Percentiles rank a stretch among this genome's conserved stretches.
phyloP scores from a whole-genome alignment of 169 alveolate genomes.

The Plasmodium billcollinsi region DNA sequence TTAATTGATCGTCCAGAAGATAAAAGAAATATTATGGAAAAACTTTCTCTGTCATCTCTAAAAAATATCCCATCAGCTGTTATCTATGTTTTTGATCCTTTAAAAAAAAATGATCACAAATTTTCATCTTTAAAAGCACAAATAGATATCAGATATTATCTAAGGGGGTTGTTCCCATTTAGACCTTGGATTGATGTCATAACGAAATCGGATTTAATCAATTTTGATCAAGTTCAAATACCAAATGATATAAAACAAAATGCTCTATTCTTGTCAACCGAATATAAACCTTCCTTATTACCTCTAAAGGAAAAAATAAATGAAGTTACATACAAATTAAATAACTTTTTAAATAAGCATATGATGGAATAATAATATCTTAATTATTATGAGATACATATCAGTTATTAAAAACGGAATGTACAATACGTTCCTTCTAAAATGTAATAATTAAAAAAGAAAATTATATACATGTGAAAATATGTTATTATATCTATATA shows the following conservation, averaged over 20 bases:
- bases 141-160: slow-evolving; percentile 64
- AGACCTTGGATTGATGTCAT: slow-evolving; percentile 76
- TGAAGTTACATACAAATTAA: slow-evolving; percentile 50
- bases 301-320: slow-evolving; percentile 64
- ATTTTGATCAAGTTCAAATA: slow-evolving; percentile 22
- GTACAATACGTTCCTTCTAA: too few relatives aligned
- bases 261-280: slow-evolving; percentile 58
- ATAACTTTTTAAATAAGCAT: slow-evolving; percentile 31
- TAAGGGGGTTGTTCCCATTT: slow-evolving; percentile 69
- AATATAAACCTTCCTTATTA: slow-evolving; percentile 33
- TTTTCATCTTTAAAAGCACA: slow-evolving; percentile 58
- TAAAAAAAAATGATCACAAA: slow-evolving; percentile 67
- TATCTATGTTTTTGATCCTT: slow-evolving; percentile 68
- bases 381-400: background rate
- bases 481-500: too few relatives aligned
- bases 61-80: slow-evolving; percentile 70
- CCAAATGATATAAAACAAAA: slow-evolving; percentile 72
- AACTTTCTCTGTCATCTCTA: slow-evolving; percentile 53
- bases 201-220: slow-evolving; percentile 52
- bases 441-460: too few relatives aligned
- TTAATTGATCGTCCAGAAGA: slow-evolving; percentile 70
- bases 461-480: too few relatives aligned
- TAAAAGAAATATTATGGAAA: slow-evolving; percentile 72
- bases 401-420: background rate
- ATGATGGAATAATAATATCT: slow-evolving; percentile 21